phyloP scores from a whole-genome alignment of 805 yeast genomes.

The Teunomyces cretensis region DNA sequence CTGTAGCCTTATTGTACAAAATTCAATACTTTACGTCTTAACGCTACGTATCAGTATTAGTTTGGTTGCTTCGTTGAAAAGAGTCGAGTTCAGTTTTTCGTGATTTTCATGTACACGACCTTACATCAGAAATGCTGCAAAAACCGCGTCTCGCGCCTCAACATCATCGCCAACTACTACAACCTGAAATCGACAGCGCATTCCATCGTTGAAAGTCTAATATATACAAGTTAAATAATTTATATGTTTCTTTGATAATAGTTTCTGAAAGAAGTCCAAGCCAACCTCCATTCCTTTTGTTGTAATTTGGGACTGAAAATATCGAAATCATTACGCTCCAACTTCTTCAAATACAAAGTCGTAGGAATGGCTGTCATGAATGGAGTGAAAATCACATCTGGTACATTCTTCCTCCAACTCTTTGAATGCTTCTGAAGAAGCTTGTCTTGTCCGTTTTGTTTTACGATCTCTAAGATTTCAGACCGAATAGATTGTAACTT shows the following conservation, averaged over 20 bases:
- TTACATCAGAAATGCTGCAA: background rate
- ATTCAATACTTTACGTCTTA: background rate
- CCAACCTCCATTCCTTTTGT: conserved; percentile 62
- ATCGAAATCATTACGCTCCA: conserved; percentile 68
- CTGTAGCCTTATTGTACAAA: background rate
- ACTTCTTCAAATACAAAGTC: conserved; percentile 54
- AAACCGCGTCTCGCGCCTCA: background rate
- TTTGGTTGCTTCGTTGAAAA: conserved; percentile 3
- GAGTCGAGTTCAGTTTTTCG: conserved; percentile 2
- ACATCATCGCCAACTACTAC: background rate
- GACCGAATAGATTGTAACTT: conserved; percentile 43
- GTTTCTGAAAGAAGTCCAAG: conserved; percentile 56
- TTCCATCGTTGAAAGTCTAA: background rate
- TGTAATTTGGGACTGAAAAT: conserved; percentile 44
- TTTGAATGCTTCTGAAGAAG: conserved; percentile 24
- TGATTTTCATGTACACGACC: conserved; percentile 2
- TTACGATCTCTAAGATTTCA: conserved; percentile 34
- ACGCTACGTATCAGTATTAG: background rate
- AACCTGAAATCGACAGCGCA: background rate
- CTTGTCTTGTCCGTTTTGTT: conserved; percentile 19
- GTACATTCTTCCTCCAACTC: conserved; percentile 47
- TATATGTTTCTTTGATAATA: conserved; percentile 42
- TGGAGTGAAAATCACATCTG: conserved; percentile 68
- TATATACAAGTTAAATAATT: conserved; percentile 2
- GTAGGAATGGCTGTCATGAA: conserved; percentile 68